phyloP scores from a whole-genome alignment of 768 basidiomycete genomes.

The Gyrodon lividus region DNA sequence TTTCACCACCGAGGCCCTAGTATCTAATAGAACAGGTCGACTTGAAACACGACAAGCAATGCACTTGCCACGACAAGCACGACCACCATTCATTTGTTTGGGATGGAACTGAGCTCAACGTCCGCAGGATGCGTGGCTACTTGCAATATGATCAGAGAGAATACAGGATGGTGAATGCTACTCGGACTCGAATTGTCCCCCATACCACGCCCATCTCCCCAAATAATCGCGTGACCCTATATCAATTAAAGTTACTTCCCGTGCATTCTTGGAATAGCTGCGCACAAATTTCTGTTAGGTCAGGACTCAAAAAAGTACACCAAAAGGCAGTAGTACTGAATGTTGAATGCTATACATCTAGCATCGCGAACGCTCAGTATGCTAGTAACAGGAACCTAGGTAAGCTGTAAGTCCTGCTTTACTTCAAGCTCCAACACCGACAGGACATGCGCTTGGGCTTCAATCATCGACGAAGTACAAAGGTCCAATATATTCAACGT shows the following conservation, averaged over 20 bases:
- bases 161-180: background rate
- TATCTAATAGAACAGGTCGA: constrained; percentile 41
- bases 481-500: background rate
- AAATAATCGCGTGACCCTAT: background rate
- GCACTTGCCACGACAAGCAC: background rate
- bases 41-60: too few species aligned
- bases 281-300: too few species aligned
- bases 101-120: background rate
- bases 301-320: too few species aligned
- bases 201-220: background rate
- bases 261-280: background rate
- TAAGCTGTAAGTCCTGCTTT: background rate
- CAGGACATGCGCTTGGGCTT: too few species aligned
- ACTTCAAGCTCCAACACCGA: background rate
- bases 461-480: background rate
- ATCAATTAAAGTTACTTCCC: background rate
- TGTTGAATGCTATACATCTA: too few species aligned
- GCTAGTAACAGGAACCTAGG: too few species aligned
- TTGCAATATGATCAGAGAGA: background rate
- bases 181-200: background rate
- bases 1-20: constrained; percentile 63
- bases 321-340: too few species aligned
- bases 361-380: too few species aligned
- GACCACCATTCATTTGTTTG: too few species aligned
- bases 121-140: background rate